A percentile compares a stretch with the other conserved stretches of the same genome.
phyloP scores from a whole-genome alignment of 2,329 filamentous ascomycete species.

The Ceratocystis lukuohia region DNA sequence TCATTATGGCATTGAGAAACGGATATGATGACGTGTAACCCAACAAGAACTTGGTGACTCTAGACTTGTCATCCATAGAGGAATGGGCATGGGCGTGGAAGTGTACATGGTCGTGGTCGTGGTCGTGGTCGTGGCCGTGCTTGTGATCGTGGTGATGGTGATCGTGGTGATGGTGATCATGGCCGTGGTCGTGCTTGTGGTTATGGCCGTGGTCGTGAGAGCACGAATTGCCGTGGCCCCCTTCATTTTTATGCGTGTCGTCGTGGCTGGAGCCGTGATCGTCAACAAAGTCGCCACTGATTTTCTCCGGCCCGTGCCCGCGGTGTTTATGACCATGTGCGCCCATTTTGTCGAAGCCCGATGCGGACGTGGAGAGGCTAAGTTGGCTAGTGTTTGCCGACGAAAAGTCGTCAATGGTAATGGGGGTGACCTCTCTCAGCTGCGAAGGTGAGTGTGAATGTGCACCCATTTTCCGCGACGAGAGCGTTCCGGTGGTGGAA shows the following conservation, averaged over 20 bases:
- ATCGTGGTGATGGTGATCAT: slow-evolving; percentile 18
- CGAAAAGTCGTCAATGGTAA: slow-evolving; percentile 9
- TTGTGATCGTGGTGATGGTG: slow-evolving; percentile 24
- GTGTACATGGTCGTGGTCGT: slow-evolving; percentile 24
- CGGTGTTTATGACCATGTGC: slow-evolving; percentile 7
- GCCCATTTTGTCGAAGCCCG: not conserved
- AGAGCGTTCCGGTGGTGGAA: not conserved
- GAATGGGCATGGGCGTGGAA: slow-evolving; percentile 23
- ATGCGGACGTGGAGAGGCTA: not conserved
- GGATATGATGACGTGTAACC: slow-evolving; percentile 56
- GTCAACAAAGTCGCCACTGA: not conserved
- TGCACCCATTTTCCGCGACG: slow-evolving; percentile 16
- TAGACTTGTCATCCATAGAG: slow-evolving; percentile 33
- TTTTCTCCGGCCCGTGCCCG: slow-evolving; percentile 2
- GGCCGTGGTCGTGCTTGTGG: slow-evolving; percentile 22
- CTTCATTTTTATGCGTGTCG: slow-evolving; percentile 21
- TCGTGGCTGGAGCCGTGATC: slow-evolving; percentile 23
- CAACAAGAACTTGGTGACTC: slow-evolving; percentile 61
- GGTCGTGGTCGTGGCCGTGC: slow-evolving; percentile 22
- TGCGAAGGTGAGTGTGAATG: slow-evolving; percentile 12
- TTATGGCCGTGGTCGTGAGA: slow-evolving; percentile 22
- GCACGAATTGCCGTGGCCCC: slow-evolving; percentile 22
- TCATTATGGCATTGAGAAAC: slow-evolving; percentile 69
- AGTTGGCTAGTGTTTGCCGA: not conserved
- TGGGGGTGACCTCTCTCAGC: not conserved